Evolutionary conservation across 495 filamentous ascomycete genomes (phyloP).

Genomic region (Neurospora tetrasperma): DNA sequence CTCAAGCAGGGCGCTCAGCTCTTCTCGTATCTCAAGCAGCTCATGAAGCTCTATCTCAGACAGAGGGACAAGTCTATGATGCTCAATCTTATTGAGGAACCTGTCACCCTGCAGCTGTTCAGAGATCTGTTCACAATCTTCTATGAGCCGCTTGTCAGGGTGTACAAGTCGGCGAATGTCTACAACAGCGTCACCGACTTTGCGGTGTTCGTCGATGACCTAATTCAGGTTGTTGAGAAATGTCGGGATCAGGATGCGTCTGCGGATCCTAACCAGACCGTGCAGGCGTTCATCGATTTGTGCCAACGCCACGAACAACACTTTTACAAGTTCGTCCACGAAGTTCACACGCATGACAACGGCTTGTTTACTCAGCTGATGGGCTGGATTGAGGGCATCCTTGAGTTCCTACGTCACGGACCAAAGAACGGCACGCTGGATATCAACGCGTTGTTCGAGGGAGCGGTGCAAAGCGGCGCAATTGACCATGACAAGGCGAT

Average conservation of each 20-base stretch:
- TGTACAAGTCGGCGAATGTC: conserved; percentile 98
- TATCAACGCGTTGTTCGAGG: conserved; percentile 85
- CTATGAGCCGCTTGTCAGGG: conserved; percentile 90
- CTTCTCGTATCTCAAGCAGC: conserved; percentile 89
- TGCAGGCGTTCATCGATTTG: conserved; percentile 97
- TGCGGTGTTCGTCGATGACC: conserved; percentile 81
- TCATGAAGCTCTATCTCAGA: conserved; percentile 83
- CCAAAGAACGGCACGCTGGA: conserved; percentile 71
- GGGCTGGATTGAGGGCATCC: conserved; percentile 95
- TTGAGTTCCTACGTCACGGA: conserved; percentile 82
- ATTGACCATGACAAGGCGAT: conserved; percentile 64
- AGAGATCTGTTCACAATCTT: conserved; percentile 97
- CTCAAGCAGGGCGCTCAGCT: conserved; percentile 80
- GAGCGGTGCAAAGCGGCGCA: conserved; percentile 53
- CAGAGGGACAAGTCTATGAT: conserved; percentile 97
- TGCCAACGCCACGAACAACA: conserved; percentile 90
- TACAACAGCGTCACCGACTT: conserved; percentile 97
- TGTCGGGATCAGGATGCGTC: conserved; percentile 86
- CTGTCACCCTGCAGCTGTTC: conserved; percentile 85
- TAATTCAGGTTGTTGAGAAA: conserved; percentile 77
- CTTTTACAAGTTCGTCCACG: conserved; percentile 98
- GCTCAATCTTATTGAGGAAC: conserved; percentile 90
- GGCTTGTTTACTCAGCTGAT: conserved; percentile 92
- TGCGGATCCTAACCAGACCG: conserved; percentile 94
- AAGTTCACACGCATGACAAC: conserved; percentile 96